Base-by-base conservation (phyloP, 371 early-diverging fungal genomes). In the Saksenaea vasiformis region DNA sequence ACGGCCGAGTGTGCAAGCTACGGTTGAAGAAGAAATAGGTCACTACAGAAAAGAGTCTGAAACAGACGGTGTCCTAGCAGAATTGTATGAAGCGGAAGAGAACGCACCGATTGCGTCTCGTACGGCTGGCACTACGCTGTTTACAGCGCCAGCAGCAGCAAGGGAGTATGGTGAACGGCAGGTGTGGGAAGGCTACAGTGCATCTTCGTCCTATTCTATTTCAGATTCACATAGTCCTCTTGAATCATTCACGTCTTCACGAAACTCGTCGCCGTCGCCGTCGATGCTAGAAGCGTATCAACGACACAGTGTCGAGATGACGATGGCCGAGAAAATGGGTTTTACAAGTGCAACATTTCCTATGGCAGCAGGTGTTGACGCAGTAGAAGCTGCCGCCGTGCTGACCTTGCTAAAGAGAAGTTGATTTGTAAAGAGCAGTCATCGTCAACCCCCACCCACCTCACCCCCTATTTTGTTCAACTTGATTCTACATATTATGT, bases 391-490 rank as follows among this genome's bases (percentile, higher is more conserved):
- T 19, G 78, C 80, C 15, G 71, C 78, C 59, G 70, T 78, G 0
- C 58, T 82, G 39, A 75, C 80, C n/a, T 64, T 78, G 28, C 64
- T 78, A 27, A 78, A 74, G 41, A 75, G 71, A 68, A 77, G 76
- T 57, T 73, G 61, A 72, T 47, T 47, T 22, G 51, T 47, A 47
- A 47, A 47, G 51, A 47, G 51, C 51, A 47, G 51, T 22, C 19
- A 41, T 10, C 22, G 8, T 19, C 22, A 22, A 10, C 24, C 24
- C 22, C n/a, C n/a, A n/a, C n/a, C n/a, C n/a, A n/a, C n/a, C n/a
- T n/a, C n/a, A n/a, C n/a, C n/a, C 51, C 17, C 22, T 47, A 22
- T 47, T 47, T 19, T 47, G 51, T 47, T 47, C 51, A 47, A 47
- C 51, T 22, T 47, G 51, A 47, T n/a, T 47, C 51, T 47, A 47